Base-by-base conservation (phyloP, 2,329 filamentous ascomycete genomes). In the Cryphonectria carpinicola region DNA sequence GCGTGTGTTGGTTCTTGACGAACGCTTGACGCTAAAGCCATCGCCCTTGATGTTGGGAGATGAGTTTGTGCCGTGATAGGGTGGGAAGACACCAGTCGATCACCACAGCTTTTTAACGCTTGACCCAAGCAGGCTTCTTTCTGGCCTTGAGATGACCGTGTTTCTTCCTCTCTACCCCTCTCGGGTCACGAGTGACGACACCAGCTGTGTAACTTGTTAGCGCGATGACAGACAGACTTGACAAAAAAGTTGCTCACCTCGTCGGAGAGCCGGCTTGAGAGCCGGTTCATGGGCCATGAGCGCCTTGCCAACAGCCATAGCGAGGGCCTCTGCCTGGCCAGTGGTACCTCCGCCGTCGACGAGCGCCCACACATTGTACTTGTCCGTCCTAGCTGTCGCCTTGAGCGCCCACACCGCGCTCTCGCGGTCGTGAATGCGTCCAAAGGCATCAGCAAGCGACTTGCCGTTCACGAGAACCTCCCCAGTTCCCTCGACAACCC, bases 71-170 rank as follows among this genome's bases (percentile, higher is more conserved):
- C 54, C 41, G n/a, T 28, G 32, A 14, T 22, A 43, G 10, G 43
- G 25, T 37, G n/a, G 13, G 10, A 28, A 68, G 22, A 28, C 22
- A n/a, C 19, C 14, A n/a, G 28, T 22, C 32, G 25, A 49, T 14
- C 17, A 65, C 19, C 41, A 46, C 32, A 39, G n/a, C 32, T 37
- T 66, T 66, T 66, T 86, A 90, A 84, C 88, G 84, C 90, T 98
- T 98, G 87, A 98, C 95, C 96, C 97, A 99, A 77, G 96, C 89
- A 72, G 95, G 95, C 90, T 92, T 97, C 90, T 99, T 99, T 83
- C 96, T 93, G 71, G 96, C 95, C 88, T 99, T 99, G 84, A 97
- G 83, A 79, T 94, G 93, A 76, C 96, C 97, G 70, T 94, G 89
- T 89, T 99, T 98, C 91, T 99, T 99, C 81, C 96, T 95, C 84